phyloP scores from a whole-genome alignment of 225 moss, liverwort and hornwort species.

The Neckera pumila region DNA sequence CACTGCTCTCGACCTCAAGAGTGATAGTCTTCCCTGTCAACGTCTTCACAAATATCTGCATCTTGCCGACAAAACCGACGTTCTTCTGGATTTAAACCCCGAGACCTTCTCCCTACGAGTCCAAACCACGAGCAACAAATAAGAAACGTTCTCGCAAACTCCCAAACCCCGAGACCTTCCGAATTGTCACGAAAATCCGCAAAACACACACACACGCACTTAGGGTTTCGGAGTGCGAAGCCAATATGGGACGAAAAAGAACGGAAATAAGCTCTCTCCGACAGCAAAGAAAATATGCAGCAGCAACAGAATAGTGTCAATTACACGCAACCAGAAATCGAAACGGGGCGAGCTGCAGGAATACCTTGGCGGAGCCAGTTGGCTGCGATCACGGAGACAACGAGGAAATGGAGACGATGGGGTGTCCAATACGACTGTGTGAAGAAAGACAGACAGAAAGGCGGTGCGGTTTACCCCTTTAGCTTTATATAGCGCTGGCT shows the following conservation, averaged over 20 bases:
- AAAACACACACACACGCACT: neutral
- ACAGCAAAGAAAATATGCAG: neutral
- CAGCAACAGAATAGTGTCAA: neutral
- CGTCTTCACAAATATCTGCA: slow-evolving; percentile 82
- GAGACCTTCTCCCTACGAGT: neutral
- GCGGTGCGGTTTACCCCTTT: neutral
- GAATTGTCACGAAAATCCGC: neutral
- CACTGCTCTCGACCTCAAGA: slow-evolving; percentile 62
- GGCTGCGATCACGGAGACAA: neutral
- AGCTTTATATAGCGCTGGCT: no score
- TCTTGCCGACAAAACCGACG: slow-evolving; percentile 14
- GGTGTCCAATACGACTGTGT: neutral
- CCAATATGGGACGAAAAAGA: neutral
- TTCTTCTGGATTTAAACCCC: neutral
- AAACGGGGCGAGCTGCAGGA: neutral
- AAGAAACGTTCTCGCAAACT: neutral
- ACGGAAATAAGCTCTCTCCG: neutral
- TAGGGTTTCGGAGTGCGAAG: neutral
- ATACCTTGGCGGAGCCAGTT: neutral
- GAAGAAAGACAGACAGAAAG: neutral
- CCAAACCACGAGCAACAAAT: neutral
- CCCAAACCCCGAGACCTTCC: neutral
- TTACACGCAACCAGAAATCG: neutral
- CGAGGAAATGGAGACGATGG: neutral
- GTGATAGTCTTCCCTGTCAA: slow-evolving; percentile 75